These are phyloP conservation scores for Boletus chippewaensis DNA, from an alignment of 1,284 basidiomycete genomes.

Conservation along the genomic window DNA sequence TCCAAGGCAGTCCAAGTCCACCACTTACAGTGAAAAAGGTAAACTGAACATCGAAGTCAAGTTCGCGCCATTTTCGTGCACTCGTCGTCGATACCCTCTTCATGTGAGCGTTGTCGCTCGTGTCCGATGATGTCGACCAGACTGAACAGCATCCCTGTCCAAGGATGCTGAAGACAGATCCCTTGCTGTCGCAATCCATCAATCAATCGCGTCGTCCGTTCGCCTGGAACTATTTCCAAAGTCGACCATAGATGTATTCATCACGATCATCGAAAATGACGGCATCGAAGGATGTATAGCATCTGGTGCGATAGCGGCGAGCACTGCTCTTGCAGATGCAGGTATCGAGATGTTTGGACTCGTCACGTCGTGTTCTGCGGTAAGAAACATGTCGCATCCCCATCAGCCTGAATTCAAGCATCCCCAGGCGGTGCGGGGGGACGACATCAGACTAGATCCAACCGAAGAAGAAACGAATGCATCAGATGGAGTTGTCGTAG, in stretches of 20 bases:
- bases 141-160: conserved; percentile 14
- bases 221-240: conserved; percentile 90
- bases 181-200: conserved; percentile 76
- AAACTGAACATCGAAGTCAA: conserved; percentile 93
- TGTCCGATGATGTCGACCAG: background rate
- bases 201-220: conserved; percentile 81
- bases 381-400: conserved; percentile 31
- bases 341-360: conserved; percentile 85
- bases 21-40: conserved; percentile 79
- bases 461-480: conserved; percentile 56
- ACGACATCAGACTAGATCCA: conserved; percentile 72
- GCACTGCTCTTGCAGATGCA: conserved; percentile 83
- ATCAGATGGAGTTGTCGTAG: conserved; percentile 57
- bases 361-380: conserved; percentile 72
- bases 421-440: conserved; percentile 45
- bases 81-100: conserved; percentile 72
- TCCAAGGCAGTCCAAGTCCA: conserved; percentile 80
- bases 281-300: conserved; percentile 81
- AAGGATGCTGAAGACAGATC: conserved; percentile 93
- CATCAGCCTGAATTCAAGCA: background rate
- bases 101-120: conserved; percentile 51
- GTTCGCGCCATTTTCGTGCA: conserved; percentile 89
- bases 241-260: conserved; percentile 86
- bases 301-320: conserved; percentile 80
- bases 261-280: conserved; percentile 89